Evolutionary conservation across 2,329 filamentous ascomycete species (phyloP), one percentile per base, ranked within the genome.

Genomic region (Endothia cerciana): DNA sequence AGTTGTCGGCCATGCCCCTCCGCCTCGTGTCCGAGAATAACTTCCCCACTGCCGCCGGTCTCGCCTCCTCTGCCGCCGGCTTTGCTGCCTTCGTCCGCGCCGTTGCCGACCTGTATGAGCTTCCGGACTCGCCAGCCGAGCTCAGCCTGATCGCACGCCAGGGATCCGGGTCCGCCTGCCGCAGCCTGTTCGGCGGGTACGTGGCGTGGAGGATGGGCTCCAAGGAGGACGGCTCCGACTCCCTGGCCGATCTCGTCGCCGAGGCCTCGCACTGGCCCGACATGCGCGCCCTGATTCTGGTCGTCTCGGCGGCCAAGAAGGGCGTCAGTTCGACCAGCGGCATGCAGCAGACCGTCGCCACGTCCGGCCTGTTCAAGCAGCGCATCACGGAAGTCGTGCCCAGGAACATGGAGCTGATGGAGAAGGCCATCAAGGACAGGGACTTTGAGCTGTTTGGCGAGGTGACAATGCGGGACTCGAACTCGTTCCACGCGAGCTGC

Each of bases 11-110:
- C 61, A 83, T 91, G 73, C 88, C 91, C 41, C 87, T 99, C 68
- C 91, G 90, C 72, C 90, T 99, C 71, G 93, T 97, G 65, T 95
- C 92, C 65, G 91, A 95, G 82, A 99, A 99, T 86, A 99, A 99
- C 85, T 99, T 99, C 85, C 95, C 95, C 69, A 99, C 95, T 2
- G 95, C 95, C 33, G 95, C 95, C 4, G 95, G 95, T 7, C 88
- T 99, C 19, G 89, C 89, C 4, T 90, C 87, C 22, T 91, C 89
- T 0, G 89, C 89, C 1, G 89, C 89, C 1, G 89, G 89, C 5
- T 90, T 91, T 69, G 89, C 89, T 2, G 89, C 89, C 25, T 80
- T 91, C 6, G 88, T 98, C 25, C 87, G 93, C 66, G 94, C 92
- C 70, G 92, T 99, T 72, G 95, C 95, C 43, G 87, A 98, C 77